A percentile compares a stretch with the other conserved stretches of the same genome.
phyloP scores from a whole-genome alignment of 1,284 basidiomycete genomes.

The Afroboletus lepidellus region DNA sequence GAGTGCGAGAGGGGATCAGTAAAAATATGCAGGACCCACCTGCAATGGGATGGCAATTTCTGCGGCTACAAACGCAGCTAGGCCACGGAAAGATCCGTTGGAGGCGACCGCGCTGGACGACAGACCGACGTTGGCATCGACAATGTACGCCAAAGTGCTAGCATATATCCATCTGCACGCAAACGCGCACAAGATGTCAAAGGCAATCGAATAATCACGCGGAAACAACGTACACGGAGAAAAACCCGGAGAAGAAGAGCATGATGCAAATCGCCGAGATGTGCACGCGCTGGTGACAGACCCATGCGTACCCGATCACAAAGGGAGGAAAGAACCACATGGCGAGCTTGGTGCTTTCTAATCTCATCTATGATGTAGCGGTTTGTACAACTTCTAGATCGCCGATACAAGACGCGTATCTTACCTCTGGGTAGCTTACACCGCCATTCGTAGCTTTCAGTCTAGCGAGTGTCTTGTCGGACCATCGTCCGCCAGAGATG shows the following conservation, averaged over 20 bases:
- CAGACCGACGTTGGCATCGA: constrained; percentile 74
- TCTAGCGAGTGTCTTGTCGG: constrained; percentile 61
- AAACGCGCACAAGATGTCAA: constrained; percentile 3
- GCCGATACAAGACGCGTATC: constrained; percentile 5
- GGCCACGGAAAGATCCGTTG: constrained; percentile 70
- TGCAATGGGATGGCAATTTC: constrained; percentile 57
- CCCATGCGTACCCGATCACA: constrained; percentile 77
- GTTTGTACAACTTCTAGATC: background rate
- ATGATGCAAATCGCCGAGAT: constrained; percentile 64
- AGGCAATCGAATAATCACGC: background rate
- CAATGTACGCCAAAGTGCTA: constrained; percentile 72
- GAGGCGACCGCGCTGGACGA: constrained; percentile 70
- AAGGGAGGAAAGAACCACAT: constrained; percentile 55
- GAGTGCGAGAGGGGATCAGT: background rate
- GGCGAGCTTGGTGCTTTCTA: constrained; percentile 62
- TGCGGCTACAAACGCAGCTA: constrained; percentile 65
- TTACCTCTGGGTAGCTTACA: constrained; percentile 63
- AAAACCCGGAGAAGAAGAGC: constrained; percentile 68
- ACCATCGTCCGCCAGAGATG: constrained; percentile 75
- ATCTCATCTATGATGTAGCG: constrained; percentile 56
- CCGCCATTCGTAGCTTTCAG: constrained; percentile 66
- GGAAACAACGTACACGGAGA: constrained; percentile 55
- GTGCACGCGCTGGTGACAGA: constrained; percentile 62
- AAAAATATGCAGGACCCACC: background rate
- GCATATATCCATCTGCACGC: constrained; percentile 62